phyloP scores from a whole-genome alignment of 805 yeast genomes.

The Millerozyma miso region DNA sequence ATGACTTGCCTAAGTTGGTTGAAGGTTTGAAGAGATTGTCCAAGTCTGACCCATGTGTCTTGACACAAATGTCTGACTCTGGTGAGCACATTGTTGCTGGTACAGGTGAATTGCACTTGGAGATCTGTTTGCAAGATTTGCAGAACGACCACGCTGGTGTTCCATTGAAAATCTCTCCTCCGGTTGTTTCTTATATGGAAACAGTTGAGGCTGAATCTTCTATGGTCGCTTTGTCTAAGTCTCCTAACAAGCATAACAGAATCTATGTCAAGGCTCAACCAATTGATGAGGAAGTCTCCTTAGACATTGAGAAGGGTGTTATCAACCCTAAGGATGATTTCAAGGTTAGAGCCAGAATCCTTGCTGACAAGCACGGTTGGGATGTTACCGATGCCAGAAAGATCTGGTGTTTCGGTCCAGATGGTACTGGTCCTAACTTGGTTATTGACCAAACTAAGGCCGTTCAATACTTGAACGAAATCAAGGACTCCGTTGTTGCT shows the following conservation, averaged over 20 bases:
- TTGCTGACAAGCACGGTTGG: slow-evolving; percentile 99
- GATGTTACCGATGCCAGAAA: slow-evolving; percentile 99
- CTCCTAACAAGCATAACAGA: slow-evolving; percentile 99
- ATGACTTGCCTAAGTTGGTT: slow-evolving; percentile 98
- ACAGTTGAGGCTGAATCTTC: slow-evolving; percentile 92
- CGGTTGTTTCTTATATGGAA: slow-evolving; percentile 98
- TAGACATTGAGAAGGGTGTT: slow-evolving; percentile 90
- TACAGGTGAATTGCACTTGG: slow-evolving; percentile 99
- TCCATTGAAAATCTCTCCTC: slow-evolving; percentile 96
- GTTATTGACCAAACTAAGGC: slow-evolving; percentile 99
- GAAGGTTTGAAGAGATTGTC: slow-evolving; percentile 99
- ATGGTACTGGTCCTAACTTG: slow-evolving; percentile 97
- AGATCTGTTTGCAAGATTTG: slow-evolving; percentile 92
- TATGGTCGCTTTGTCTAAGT: slow-evolving; percentile 95
- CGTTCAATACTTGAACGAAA: slow-evolving; percentile 97
- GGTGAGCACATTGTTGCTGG: slow-evolving; percentile 99
- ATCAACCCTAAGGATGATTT: slow-evolving; percentile 94
- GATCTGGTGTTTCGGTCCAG: slow-evolving; percentile 99
- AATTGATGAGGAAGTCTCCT: slow-evolving; percentile 85
- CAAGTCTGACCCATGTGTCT: slow-evolving; percentile 99
- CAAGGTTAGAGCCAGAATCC: slow-evolving; percentile 97
- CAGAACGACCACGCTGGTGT: slow-evolving; percentile 99
- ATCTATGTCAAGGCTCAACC: slow-evolving; percentile 97
- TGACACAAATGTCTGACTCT: slow-evolving; percentile 78
- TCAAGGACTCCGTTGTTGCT: slow-evolving; percentile 99